Percentiles rank a stretch among this genome's conserved stretches.
Conservation (phyloP, 78 protist species). For the Dictyostelium discoideum region dicty_2.7 NC_007088.5:4377001-4377500, state of each 20-base stretch:
- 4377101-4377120: slow-evolving; percentile 23
- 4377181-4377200: slow-evolving; percentile 31
- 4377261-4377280: not conserved
- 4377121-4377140: not conserved
- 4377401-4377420: not conserved
- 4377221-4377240: slow-evolving; percentile 47
- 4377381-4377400: not conserved
- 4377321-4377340: not conserved
- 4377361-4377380: slow-evolving; percentile 45
- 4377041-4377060: slow-evolving; percentile 44
- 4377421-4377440: not conserved
- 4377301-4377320: too few species aligned
- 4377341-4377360: slow-evolving; percentile 28
- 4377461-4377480: slow-evolving; percentile 72
- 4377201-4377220: slow-evolving; percentile 27
- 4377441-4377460: slow-evolving; percentile 7
- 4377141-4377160: slow-evolving; percentile 48
- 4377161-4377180: not conserved
- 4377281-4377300: too few species aligned
- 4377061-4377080: slow-evolving; percentile 45
- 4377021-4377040: slow-evolving; percentile 62
- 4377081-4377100: slow-evolving; percentile 61
- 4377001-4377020: slow-evolving; percentile 28
- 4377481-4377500: slow-evolving; percentile 23
- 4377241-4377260: slow-evolving; percentile 49